Evolutionary conservation across 1,284 basidiomycete genomes (phyloP).

Genomic region (Cutaneotrichosporon sp.): DNA sequence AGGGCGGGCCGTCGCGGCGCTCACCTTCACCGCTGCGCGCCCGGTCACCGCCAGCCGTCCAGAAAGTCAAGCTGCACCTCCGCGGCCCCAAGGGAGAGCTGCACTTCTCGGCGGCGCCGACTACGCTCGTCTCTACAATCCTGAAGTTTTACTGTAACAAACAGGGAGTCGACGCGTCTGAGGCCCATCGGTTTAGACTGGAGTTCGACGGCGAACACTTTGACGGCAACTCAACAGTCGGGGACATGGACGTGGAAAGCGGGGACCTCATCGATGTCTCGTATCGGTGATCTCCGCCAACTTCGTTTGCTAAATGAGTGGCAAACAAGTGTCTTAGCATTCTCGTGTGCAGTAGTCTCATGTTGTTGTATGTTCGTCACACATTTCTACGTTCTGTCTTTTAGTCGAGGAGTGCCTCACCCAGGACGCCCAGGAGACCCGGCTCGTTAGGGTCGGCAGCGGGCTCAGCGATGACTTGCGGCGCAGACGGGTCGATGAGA

Average conservation of each 20-base stretch:
- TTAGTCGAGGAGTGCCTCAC: slow-evolving; percentile 51
- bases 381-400: neutral
- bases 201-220: slow-evolving; percentile 36
- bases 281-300: neutral
- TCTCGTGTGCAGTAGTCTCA: neutral
- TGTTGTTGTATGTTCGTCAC: neutral
- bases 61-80: slow-evolving; percentile 14
- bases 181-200: slow-evolving; percentile 22
- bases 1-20: neutral
- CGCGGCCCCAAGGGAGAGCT: slow-evolving; percentile 20
- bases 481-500: slow-evolving; percentile 49
- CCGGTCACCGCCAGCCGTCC: neutral
- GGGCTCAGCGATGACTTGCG: slow-evolving; percentile 36
- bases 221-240: slow-evolving; percentile 20
- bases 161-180: slow-evolving; percentile 1
- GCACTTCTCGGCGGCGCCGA: slow-evolving; percentile 5
- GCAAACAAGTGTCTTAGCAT: neutral
- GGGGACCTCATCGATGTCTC: slow-evolving; percentile 35
- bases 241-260: slow-evolving; percentile 35
- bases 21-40: neutral
- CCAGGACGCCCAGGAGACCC: slow-evolving; percentile 43
- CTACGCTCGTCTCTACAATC: slow-evolving; percentile 17
- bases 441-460: slow-evolving; percentile 27
- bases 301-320: neutral
- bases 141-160: slow-evolving; percentile 30